These are phyloP conservation scores for Fusarium sp. DNA, from an alignment of 2,329 filamentous ascomycete genomes.

Conservation along the genomic window DNA sequence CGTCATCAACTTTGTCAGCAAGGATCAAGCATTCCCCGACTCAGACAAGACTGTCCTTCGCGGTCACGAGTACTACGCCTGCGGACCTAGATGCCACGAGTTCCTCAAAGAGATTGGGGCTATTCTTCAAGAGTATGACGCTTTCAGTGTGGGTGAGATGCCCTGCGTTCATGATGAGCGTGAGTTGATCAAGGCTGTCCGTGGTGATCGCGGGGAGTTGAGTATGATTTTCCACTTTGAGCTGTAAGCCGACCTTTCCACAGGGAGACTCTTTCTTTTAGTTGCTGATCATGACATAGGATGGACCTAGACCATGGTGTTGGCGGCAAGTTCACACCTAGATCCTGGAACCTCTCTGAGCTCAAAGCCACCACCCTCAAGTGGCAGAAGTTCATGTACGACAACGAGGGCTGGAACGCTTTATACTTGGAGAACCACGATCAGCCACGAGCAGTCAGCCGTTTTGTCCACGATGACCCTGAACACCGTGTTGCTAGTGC, in stretches of 20 bases:
- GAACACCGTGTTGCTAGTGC: slow-evolving; percentile 61
- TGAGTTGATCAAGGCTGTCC: slow-evolving; percentile 61
- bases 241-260: slow-evolving; percentile 52
- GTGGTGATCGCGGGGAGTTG: slow-evolving; percentile 67
- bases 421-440: slow-evolving; percentile 76
- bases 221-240: slow-evolving; percentile 82
- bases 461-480: slow-evolving; percentile 63
- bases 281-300: slow-evolving; percentile 41
- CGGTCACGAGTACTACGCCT: slow-evolving; percentile 61
- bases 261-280: too few relatives aligned
- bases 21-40: slow-evolving; percentile 67
- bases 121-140: slow-evolving; percentile 59
- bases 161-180: slow-evolving; percentile 56
- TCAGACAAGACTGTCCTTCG: slow-evolving; percentile 49
- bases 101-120: slow-evolving; percentile 58
- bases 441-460: slow-evolving; percentile 68
- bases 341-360: slow-evolving; percentile 59
- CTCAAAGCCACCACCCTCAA: slow-evolving; percentile 65
- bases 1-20: slow-evolving; percentile 75
- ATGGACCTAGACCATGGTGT: slow-evolving; percentile 62
- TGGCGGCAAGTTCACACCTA: slow-evolving; percentile 56
- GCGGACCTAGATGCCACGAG: slow-evolving; percentile 61
- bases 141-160: slow-evolving; percentile 65
- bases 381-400: slow-evolving; percentile 70
- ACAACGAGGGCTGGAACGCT: slow-evolving; percentile 72